Evolutionary conservation across 2,329 filamentous ascomycete genomes (phyloP), one percentile per base, ranked within the genome.

Genomic region (Epichloe sibirici): DNA sequence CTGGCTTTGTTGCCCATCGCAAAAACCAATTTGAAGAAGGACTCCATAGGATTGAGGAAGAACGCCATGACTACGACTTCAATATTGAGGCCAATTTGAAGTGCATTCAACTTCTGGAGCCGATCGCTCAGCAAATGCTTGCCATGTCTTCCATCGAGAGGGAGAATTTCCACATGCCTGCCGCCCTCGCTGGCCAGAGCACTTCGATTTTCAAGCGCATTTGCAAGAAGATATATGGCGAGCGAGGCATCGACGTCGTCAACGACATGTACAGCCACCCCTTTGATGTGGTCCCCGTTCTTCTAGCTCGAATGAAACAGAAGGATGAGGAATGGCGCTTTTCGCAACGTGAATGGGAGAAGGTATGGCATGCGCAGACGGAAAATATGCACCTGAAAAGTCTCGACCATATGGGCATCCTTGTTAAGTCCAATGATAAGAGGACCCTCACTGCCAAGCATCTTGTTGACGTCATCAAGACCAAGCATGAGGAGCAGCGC

Each of bases 291-390:
- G 82, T 98, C 2, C 93, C 93, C 0, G 83, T 97, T 39, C 79
- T 98, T 31, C 74, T 98, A 55, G 85, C 88, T 49, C 82, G 93
- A 12, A 77, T 98, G 60, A 97, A 97, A 71, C 88, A 94, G 62
- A 96, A 97, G 66, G 85, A 94, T 45, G 93, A 98, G 67, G 90
- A 97, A 63, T 98, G 93, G 93, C 89, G 95, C 58, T 90, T 94
- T 59, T 91, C 89, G 5, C 90, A 88, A 75, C 88, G 93, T 35
- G 94, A 98, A 66, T 98, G 93, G 93, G 90, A 97, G 68, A 96
- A 96, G 70, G 90, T 98, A 7, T 98, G 93, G 93, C 89, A 93
- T 57, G 85, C 89, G 48, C 93, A 97, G 71, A 97, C 91, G 25
- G 86, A 95, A 64, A 85, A 86, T 62, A 91, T 95, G 73, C 95